Evolutionary conservation across 208 protist genomes (phyloP), one percentile per base, ranked within the genome.

Genomic region (Leishmania martiniquensis): DNA sequence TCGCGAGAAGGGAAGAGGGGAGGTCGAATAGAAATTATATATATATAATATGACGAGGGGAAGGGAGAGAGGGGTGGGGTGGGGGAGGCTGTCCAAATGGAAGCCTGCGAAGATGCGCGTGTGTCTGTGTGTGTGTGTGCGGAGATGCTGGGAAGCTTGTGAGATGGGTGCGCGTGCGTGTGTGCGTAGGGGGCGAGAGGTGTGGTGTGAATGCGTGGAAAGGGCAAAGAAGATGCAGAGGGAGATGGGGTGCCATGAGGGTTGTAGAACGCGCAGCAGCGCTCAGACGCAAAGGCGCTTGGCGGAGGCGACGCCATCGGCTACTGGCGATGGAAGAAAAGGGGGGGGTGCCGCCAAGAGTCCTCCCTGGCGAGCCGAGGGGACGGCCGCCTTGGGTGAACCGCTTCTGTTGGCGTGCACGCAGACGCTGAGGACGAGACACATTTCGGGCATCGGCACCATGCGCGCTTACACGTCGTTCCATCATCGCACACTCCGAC

Each of bases 31-130:
- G n/a, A n/a, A n/a, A n/a, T n/a, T n/a, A n/a, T n/a, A n/a, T n/a
- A n/a, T n/a, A n/a, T n/a, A 60, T 42, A 73, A 59, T 57, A 39
- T 55, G n/a, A 73, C 22, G 47, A 73, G 15, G n/a, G 57, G 54
- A 59, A 52, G 25, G 20, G 54, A 52, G 29, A 73, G 32, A 44
- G 17, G 60, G n/a, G n/a, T n/a, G n/a, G 9, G 47, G 47, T 5
- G 47, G 47, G 9, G 47, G 47, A 51, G 47, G 5, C 52, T 57
- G 52, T 5, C 22, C 6, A 57, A 22, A 49, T 12, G 52, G 52
- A 57, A n/a, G 7, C 22, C 22, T 57, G 22, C 15, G n/a, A 29
- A 32, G 59, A 4, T 29, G 32, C 57, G n/a, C 20, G 57, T 34
- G 59, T 4, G 59, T 22, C 29, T 42, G 59, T 65, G 57, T 63